Percentiles rank a stretch among this genome's conserved stretches.
Conservation (phyloP, 192 early-diverging fungal species). For the Coemansia pectinata region DNA sequence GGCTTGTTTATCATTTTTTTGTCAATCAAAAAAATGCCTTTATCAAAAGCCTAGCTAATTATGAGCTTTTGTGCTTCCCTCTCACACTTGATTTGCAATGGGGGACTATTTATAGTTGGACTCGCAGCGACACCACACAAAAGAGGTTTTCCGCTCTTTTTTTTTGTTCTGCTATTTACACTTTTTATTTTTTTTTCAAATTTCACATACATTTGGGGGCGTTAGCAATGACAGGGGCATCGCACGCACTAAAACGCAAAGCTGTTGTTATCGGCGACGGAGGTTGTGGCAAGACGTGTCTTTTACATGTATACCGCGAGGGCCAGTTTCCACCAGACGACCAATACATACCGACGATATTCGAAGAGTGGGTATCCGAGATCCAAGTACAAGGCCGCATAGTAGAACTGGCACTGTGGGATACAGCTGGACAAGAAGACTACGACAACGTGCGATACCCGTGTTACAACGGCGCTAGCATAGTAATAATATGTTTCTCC, state of each 20-base stretch:
- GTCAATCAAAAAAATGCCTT: too few species aligned
- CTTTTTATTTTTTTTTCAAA: conserved; percentile 1
- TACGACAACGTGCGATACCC: conserved; percentile 92
- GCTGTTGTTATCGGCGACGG: conserved; percentile 91
- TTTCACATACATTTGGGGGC: neutral
- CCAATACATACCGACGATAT: conserved; percentile 86
- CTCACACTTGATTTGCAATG: too few species aligned
- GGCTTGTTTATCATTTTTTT: neutral
- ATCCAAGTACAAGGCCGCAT: conserved; percentile 82
- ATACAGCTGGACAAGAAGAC: conserved; percentile 97
- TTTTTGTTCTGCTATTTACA: neutral
- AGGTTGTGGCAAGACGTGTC: conserved; percentile 89
- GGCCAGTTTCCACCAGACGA: conserved; percentile 71
- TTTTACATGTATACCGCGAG: conserved; percentile 83
- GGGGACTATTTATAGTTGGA: neutral
- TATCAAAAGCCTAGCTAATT: too few species aligned
- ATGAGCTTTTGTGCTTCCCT: too few species aligned
- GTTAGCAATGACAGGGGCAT: conserved; percentile 1
- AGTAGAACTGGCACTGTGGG: conserved; percentile 93
- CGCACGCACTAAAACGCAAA: conserved; percentile 57
- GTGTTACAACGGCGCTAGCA: conserved; percentile 89
- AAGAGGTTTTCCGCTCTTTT: neutral
- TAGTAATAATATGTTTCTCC: conserved; percentile 91
- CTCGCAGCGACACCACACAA: neutral
- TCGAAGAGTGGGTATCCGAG: conserved; percentile 94